Conservation (phyloP, 75 land plant genomes). For the Chamaecyparis obtusa region DNA sequence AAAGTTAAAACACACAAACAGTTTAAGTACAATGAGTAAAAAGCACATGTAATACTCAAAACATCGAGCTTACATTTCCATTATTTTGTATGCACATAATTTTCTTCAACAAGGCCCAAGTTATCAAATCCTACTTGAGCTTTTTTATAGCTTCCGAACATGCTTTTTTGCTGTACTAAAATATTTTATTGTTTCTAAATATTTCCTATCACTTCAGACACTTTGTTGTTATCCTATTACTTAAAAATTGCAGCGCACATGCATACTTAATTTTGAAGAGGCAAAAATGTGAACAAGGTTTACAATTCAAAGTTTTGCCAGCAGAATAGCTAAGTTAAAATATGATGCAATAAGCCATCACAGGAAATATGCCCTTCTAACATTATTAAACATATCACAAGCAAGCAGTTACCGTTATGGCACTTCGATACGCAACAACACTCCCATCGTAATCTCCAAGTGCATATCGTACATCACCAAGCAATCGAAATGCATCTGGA, state of each 20-base stretch:
- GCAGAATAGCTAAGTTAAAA: not conserved
- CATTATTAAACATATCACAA: not conserved
- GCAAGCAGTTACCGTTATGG: conserved; percentile 44
- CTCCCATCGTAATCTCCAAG: conserved; percentile 75
- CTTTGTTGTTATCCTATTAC: not conserved
- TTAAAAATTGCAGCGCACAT: not conserved
- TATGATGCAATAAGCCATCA: not conserved
- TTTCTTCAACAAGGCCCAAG: not conserved
- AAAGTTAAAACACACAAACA: not conserved
- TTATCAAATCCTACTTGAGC: not conserved
- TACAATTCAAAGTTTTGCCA: not conserved
- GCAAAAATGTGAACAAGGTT: not conserved
- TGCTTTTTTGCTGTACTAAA: not conserved
- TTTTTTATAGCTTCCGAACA: not conserved
- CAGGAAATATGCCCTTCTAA: not conserved
- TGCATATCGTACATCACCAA: conserved; percentile 82
- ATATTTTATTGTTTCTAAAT: not conserved
- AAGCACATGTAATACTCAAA: not conserved
- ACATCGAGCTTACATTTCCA: not conserved
- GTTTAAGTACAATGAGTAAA: not conserved
- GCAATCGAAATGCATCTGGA: conserved; percentile 70
- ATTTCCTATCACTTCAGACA: not conserved
- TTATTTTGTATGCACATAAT: not conserved
- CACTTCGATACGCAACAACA: conserved; percentile 59
- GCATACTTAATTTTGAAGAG: not conserved